Percentiles rank a stretch among this genome's conserved stretches.
These are phyloP conservation scores for Fusarium nanum DNA, from an alignment of 2,329 filamentous ascomycete genomes.

Conservation along the genomic window DNA sequence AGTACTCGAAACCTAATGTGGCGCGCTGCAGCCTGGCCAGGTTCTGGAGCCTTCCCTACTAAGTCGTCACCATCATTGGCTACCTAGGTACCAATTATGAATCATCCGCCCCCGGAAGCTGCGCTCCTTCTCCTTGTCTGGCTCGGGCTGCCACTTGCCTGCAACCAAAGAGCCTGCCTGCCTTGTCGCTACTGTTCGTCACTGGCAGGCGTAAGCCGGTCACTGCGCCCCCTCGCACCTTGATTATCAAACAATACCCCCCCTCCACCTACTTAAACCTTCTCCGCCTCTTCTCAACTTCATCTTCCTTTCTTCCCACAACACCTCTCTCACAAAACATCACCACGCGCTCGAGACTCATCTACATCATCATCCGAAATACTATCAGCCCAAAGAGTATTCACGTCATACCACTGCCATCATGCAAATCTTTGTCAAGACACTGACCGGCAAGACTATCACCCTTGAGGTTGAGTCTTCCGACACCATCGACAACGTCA, in stretches of 20 bases:
- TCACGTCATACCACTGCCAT: constrained; percentile 54
- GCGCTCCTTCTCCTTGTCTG: constrained; percentile 31
- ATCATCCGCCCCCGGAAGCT: constrained; percentile 50
- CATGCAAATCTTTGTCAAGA: constrained; percentile 99
- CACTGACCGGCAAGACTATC: constrained; percentile 78
- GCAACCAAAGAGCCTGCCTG: constrained; percentile 12
- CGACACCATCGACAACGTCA: constrained; percentile 97
- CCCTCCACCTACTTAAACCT: constrained; percentile 50
- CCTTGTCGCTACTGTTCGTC: constrained; percentile 34
- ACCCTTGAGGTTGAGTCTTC: constrained; percentile 81
- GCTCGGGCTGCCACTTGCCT: constrained; percentile 10
- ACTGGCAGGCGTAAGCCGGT: constrained; percentile 43
- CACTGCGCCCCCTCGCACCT: constrained; percentile 45
- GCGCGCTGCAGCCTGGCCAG: constrained; percentile 40
- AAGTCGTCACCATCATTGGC: constrained; percentile 44
- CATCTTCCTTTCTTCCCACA: constrained; percentile 23
- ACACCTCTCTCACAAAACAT: constrained; percentile 20
- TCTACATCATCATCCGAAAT: constrained; percentile 14
- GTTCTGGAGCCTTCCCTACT: constrained; percentile 56
- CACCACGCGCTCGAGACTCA: constrained; percentile 24
- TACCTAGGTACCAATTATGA: constrained; percentile 47
- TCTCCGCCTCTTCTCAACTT: constrained; percentile 39
- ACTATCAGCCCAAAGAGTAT: constrained; percentile 41
- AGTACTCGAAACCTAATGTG: constrained; percentile 43
- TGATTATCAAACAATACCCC: constrained; percentile 41